Base-by-base conservation (phyloP, 2,329 filamentous ascomycete genomes). In the Rhinocladiella similis region DNA sequence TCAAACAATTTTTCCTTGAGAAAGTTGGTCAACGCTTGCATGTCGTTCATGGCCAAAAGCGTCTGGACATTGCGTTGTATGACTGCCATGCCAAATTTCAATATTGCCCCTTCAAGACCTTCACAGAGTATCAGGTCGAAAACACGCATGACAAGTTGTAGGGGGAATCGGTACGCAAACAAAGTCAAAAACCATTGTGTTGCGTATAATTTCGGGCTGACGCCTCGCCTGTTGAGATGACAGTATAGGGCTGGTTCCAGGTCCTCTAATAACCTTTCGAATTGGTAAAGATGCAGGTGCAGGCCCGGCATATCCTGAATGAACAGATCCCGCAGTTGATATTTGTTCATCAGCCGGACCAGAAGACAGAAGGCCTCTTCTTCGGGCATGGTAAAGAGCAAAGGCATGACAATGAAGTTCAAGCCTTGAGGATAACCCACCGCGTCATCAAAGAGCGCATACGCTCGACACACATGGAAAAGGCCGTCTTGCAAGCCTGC, bases 111-210 rank as follows among this genome's bases (percentile, higher is more conserved):
- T 51, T 91, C 90, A 14, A 99, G 80, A 2, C 95, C 94, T 73
- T 97, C 93, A 46, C 90, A 94, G 16, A 99, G 80, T 50, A 99
- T 94, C 53, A 99, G 77, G 70, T 99, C 94, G 73, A 97, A 99
- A 49, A 99, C 95, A 29, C 94, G 89, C 56, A 99, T 86, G 5
- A 99, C 94, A 9, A 99, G 84, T 70, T 99, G 94, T 6, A 99
- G 81, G 7, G 94, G 94, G 72, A 99, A 99, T 41, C 95, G 89
- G 72, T 99, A 99, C 29, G 93, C 91, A 69, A 99, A 99, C n/a
- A 99, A 81, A 0, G 94, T 99, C 48, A 99, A 82, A 74, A 99
- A 99, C 94, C 94, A 99, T 72, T 99, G 94, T 0, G 94, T 99
- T 43, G 94, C 94, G 70, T 99, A 99, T 7, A 99, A 81, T 69